Conservation (phyloP, 768 basidiomycete genomes). For the Suillus brevipes region DNA sequence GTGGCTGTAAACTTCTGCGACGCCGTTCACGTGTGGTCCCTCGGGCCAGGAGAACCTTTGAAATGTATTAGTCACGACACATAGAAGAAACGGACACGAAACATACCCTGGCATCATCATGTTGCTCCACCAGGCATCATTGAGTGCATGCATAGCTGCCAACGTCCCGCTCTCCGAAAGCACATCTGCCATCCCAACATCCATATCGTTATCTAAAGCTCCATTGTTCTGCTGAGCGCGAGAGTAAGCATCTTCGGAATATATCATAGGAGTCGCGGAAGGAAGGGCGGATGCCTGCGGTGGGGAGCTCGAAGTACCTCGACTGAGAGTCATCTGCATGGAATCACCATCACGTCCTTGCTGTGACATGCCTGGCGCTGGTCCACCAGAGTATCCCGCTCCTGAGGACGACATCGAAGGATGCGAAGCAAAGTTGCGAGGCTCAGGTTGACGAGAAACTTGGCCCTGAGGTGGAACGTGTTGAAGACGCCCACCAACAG, state of each 20-base stretch:
- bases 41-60: constrained; percentile 36
- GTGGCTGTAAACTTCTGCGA: constrained; percentile 18
- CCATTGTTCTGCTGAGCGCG: constrained; percentile 31
- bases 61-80: not conserved
- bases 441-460: constrained; percentile 17
- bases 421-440: constrained; percentile 21
- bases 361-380: constrained; percentile 15
- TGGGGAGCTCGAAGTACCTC: not conserved
- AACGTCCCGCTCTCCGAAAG: constrained; percentile 53
- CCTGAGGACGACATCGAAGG: constrained; percentile 32
- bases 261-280: not conserved
- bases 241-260: constrained; percentile 46
- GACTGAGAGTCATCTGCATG: constrained; percentile 33
- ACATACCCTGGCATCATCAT: constrained; percentile 85
- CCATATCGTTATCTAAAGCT: constrained; percentile 4
- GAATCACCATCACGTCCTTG: constrained; percentile 25
- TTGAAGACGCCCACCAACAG: constrained; percentile 52
- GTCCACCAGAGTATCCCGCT: constrained; percentile 20
- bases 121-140: constrained; percentile 72
- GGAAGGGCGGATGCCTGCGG: not conserved
- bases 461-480: constrained; percentile 48
- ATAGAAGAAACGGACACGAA: not conserved
- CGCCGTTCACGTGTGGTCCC: constrained; percentile 22
- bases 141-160: constrained; percentile 72
- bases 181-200: constrained; percentile 27